Evolutionary conservation across 257 asterid species (phyloP).

Genomic region (Petrea volubilis): DNA sequence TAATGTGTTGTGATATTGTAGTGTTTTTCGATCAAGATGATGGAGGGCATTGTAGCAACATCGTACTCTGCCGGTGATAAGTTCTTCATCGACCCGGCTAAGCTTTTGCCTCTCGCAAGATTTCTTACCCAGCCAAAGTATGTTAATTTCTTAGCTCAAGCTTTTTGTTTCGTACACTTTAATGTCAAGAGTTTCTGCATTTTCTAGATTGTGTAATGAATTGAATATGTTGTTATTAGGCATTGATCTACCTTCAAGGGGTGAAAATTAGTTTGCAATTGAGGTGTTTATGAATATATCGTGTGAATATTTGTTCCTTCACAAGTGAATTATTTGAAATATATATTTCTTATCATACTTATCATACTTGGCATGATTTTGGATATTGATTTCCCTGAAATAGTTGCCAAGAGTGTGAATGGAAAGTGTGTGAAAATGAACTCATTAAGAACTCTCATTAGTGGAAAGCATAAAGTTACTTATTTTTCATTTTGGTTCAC

Average conservation of each 20-base stretch:
- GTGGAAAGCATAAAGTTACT: too few species aligned
- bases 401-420: not conserved
- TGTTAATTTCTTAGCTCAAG: slow-evolving; percentile 16
- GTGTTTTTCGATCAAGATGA: slow-evolving; percentile 74
- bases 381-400: not conserved
- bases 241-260: not conserved
- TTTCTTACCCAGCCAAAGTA: slow-evolving; percentile 87
- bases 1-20: slow-evolving; percentile 25
- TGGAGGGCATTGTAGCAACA: slow-evolving; percentile 73
- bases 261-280: not conserved
- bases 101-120: slow-evolving; percentile 83
- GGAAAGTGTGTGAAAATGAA: not conserved
- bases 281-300: not conserved
- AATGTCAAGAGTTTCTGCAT: not conserved
- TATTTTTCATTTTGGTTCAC: too few species aligned
- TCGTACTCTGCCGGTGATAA: slow-evolving; percentile 68
- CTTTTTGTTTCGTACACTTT: too few species aligned
- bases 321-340: not conserved
- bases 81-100: slow-evolving; percentile 76
- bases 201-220: not conserved
- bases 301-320: not conserved
- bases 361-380: not conserved
- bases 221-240: not conserved
- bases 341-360: not conserved
- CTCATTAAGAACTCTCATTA: too few species aligned